Base-by-base conservation (phyloP, 176 grass and related monocot genomes). In the Oryza meyeriana region DNA sequence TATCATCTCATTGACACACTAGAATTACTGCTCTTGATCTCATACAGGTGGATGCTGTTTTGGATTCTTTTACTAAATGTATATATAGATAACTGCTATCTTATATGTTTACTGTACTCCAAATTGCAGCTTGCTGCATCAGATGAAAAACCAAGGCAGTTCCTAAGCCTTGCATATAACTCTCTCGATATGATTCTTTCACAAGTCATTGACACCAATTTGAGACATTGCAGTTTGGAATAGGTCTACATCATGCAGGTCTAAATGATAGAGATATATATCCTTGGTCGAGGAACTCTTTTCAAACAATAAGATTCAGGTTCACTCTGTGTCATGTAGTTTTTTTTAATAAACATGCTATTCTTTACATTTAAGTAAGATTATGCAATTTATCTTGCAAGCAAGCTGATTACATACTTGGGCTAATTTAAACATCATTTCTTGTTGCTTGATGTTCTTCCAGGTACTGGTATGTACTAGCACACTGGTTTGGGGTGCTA, bases 231-330 rank as follows among this genome's bases (percentile, higher is more conserved):
- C 95, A 94, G 79, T 98, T 98, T 85, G 92, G 95, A 92, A 98
- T 98, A 75, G 95, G 92, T 52, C 86, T 94, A 63, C 95, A 98
- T 74, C 95, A 98, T 93, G 95, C 92, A 75, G 95, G 95, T 67
- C 80, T 98, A 74, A 98, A 98, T 79, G 92, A 98, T 84, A 92
- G 91, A 89, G 95, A n/a, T n/a, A 98, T 62, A 91, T 90, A 78
- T 93, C 92, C 26, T 89, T 98, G 82, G 90, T 93, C 80, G 90
- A 98, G 81, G 95, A 98, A 84, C 92, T 98, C 24, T 98, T 98
- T 84, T 90, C 92, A 79, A 98, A 98, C 83, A 98, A 93, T 85
- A 98, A 93, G 82, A 98, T 98, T 75, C 95, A 98, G 95, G 95
- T 94, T 25, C 63, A 76, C 44, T 59, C 20, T 75, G 72, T 25